phyloP scores from a whole-genome alignment of 306 rosid species.

The Malus fusca region DNA sequence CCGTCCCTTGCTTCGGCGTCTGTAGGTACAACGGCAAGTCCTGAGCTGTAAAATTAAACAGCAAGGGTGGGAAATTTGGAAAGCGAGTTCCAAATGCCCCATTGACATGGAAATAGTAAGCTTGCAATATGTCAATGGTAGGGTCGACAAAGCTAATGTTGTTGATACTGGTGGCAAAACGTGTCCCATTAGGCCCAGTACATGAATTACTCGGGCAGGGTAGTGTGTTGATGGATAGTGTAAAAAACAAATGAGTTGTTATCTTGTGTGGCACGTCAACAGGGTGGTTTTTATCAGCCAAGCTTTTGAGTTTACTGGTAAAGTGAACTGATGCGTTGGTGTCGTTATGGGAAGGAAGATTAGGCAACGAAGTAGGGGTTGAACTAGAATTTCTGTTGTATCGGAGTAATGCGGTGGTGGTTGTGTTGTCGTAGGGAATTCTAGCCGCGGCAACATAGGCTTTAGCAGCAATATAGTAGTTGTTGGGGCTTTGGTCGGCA shows the following conservation, averaged over 20 bases:
- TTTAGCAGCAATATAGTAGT: slow-evolving; percentile 23
- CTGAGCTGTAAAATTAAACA: slow-evolving; percentile 19
- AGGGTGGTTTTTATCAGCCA: neutral
- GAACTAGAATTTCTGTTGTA: neutral
- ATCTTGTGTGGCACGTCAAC: slow-evolving; percentile 1
- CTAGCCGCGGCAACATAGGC: neutral
- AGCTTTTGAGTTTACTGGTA: slow-evolving; percentile 11
- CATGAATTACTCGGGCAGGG: slow-evolving; percentile 17
- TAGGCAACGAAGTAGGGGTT: neutral
- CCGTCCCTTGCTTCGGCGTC: slow-evolving; percentile 14
- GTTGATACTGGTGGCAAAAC: slow-evolving; percentile 17
- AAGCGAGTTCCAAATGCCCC: slow-evolving; percentile 12
- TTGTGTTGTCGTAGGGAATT: slow-evolving; percentile 1
- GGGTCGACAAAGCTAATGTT: slow-evolving; percentile 29
- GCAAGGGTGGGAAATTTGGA: slow-evolving; percentile 14
- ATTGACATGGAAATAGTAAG: slow-evolving; percentile 10
- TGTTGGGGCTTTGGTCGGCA: slow-evolving; percentile 6
- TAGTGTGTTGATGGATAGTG: slow-evolving; percentile 12
- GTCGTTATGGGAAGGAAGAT: slow-evolving; percentile 17
- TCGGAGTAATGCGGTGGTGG: slow-evolving; percentile 20
- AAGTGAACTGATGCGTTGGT: slow-evolving; percentile 9
- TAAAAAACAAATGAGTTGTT: neutral
- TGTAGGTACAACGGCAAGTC: slow-evolving; percentile 4
- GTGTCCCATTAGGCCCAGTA: slow-evolving; percentile 19
- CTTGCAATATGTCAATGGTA: slow-evolving; percentile 20